phyloP scores from a whole-genome alignment of 2,329 filamentous ascomycete species.

The Diaporthe amygdali region DNA sequence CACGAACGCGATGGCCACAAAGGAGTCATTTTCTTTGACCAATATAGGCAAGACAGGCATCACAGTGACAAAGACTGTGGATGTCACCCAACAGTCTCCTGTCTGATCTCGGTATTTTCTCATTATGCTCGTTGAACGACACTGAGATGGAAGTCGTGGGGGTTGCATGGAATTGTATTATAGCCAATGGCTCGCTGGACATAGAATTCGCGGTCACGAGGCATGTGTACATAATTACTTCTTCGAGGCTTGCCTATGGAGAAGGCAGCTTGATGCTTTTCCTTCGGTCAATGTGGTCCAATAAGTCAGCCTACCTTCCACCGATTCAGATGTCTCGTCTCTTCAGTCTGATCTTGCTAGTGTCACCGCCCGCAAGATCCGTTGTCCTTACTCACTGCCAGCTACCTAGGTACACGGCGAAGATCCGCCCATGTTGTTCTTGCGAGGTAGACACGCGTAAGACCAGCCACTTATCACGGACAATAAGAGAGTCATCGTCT shows the following conservation, averaged over 20 bases:
- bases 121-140: neutral
- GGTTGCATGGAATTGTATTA: neutral
- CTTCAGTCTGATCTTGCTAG: neutral
- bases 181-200: neutral
- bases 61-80: slow-evolving; percentile 25
- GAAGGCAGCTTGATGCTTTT: neutral
- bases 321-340: neutral
- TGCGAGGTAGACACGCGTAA: too few relatives aligned
- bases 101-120: neutral
- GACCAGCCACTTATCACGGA: too few relatives aligned
- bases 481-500: too few relatives aligned
- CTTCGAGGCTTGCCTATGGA: neutral
- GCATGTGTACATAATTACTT: neutral
- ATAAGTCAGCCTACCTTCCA: neutral
- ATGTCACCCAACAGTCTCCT: slow-evolving; percentile 13
- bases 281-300: neutral
- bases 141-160: neutral
- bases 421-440: too few relatives aligned
- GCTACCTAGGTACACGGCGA: too few relatives aligned
- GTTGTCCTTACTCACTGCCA: neutral
- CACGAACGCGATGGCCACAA: slow-evolving; percentile 4
- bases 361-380: neutral
- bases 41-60: slow-evolving; percentile 20
- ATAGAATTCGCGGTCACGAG: neutral
- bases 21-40: slow-evolving; percentile 15